Evolutionary conservation across 1,139 yeast species (phyloP).

Genomic region (Candida neerlandica): DNA sequence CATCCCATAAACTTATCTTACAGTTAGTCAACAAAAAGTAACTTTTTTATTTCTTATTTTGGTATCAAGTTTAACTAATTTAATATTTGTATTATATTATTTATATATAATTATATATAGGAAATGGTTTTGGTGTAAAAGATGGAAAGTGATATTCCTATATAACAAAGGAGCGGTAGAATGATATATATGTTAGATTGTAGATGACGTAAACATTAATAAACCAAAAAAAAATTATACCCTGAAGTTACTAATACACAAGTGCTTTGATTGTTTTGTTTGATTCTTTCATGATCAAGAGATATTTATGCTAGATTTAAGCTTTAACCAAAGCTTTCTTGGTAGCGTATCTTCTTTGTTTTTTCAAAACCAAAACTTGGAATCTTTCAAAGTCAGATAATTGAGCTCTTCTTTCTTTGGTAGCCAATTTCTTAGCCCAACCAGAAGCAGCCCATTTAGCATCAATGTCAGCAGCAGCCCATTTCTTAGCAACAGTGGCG

Average conservation of each 20-base stretch:
- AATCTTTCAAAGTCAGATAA: conserved; percentile 98
- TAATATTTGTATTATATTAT: conserved; percentile 9
- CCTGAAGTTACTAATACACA: conserved; percentile 14
- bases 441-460: conserved; percentile 91
- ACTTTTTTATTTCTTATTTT: background rate
- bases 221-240: conserved; percentile 11
- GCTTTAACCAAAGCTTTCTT: conserved; percentile 85
- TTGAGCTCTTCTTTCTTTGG: conserved; percentile 88
- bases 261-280: background rate
- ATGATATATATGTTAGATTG: conserved; percentile 1
- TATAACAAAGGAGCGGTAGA: conserved; percentile 1
- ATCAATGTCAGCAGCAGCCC: conserved; percentile 88
- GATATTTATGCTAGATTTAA: conserved; percentile 38
- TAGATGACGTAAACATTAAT: conserved; percentile 34
- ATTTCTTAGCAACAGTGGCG: conserved; percentile 83
- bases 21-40: background rate
- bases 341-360: conserved; percentile 94
- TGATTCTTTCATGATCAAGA: conserved; percentile 11
- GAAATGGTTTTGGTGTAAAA: conserved; percentile 2
- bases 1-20: too few species aligned
- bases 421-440: conserved; percentile 98
- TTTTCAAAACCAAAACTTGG: conserved; percentile 97
- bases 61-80: conserved; percentile 3
- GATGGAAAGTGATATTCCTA: conserved; percentile 4
- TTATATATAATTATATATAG: conserved; percentile 6